Percentiles rank a stretch among this genome's conserved stretches.
Evolutionary conservation across 257 asterid genomes (phyloP).

Genomic region (Solanum bulbocastanum): DNA sequence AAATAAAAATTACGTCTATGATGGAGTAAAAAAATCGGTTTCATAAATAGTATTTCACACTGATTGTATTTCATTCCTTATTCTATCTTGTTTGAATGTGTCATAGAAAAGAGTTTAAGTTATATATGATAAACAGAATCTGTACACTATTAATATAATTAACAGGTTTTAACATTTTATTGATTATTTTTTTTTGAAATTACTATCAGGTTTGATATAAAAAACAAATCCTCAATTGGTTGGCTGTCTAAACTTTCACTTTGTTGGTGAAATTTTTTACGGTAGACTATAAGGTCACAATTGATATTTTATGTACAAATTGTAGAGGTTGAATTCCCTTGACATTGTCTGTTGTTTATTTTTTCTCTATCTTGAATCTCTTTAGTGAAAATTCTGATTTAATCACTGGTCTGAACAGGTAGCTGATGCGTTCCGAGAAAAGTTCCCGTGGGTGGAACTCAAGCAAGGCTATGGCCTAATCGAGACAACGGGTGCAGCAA

Average conservation of each 20-base stretch:
- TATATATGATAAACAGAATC: not conserved
- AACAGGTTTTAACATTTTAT: not conserved
- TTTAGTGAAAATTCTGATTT: not conserved
- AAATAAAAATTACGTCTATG: too few species aligned
- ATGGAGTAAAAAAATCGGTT: too few species aligned
- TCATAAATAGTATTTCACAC: not conserved
- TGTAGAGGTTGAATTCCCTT: not conserved
- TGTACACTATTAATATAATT: not conserved
- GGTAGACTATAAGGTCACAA: not conserved
- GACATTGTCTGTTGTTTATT: not conserved
- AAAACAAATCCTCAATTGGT: not conserved
- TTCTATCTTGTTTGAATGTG: too few species aligned
- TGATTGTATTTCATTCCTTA: too few species aligned
- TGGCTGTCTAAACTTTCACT: not conserved
- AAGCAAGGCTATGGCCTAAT: slow-evolving; percentile 78
- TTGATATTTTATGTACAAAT: not conserved
- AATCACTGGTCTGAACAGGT: not conserved
- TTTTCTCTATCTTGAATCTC: not conserved
- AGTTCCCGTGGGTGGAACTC: slow-evolving; percentile 67
- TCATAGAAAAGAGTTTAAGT: too few species aligned
- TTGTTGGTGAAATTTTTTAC: not conserved
- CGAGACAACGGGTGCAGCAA: slow-evolving; percentile 63
- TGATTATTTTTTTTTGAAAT: not conserved
- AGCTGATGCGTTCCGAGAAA: slow-evolving; percentile 36
- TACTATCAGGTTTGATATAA: not conserved